Evolutionary conservation across 495 filamentous ascomycete genomes (phyloP).

Genomic region (Podospora australis): DNA sequence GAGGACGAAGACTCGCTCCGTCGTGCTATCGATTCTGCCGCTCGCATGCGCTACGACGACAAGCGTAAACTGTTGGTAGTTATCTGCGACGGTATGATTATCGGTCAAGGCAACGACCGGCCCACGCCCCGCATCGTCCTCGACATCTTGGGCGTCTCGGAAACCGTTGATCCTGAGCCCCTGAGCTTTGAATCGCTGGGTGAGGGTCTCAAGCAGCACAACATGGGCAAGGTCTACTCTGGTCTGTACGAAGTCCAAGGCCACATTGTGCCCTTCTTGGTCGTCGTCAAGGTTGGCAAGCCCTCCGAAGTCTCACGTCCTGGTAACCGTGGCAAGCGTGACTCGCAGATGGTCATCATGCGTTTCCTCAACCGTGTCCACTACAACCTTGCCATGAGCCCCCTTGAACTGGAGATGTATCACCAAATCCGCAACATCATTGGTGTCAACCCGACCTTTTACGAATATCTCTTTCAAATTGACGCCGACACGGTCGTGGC

Average conservation of each 20-base stretch:
- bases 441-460: constrained; percentile 92
- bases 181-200: constrained; percentile 95
- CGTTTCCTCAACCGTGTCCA: constrained; percentile 97
- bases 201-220: constrained; percentile 86
- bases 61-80: constrained; percentile 94
- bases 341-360: constrained; percentile 80
- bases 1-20: constrained; percentile 97
- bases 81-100: constrained; percentile 98
- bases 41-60: constrained; percentile 94
- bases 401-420: constrained; percentile 94
- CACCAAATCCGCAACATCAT: constrained; percentile 99
- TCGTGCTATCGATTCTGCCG: constrained; percentile 93
- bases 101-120: constrained; percentile 94
- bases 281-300: constrained; percentile 95
- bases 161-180: constrained; percentile 91
- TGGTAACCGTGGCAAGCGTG: constrained; percentile 96
- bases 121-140: constrained; percentile 94
- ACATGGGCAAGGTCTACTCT: constrained; percentile 98
- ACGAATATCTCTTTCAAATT: constrained; percentile 96
- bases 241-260: constrained; percentile 97
- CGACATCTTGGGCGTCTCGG: constrained; percentile 91
- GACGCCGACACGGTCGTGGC: constrained; percentile 96
- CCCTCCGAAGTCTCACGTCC: constrained; percentile 96
- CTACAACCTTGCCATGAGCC: constrained; percentile 86
- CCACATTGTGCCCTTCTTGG: constrained; percentile 93